Evolutionary conservation across 306 rosid species (phyloP), one percentile per base, ranked within the genome.

Genomic region (Mucuna pruriens): DNA sequence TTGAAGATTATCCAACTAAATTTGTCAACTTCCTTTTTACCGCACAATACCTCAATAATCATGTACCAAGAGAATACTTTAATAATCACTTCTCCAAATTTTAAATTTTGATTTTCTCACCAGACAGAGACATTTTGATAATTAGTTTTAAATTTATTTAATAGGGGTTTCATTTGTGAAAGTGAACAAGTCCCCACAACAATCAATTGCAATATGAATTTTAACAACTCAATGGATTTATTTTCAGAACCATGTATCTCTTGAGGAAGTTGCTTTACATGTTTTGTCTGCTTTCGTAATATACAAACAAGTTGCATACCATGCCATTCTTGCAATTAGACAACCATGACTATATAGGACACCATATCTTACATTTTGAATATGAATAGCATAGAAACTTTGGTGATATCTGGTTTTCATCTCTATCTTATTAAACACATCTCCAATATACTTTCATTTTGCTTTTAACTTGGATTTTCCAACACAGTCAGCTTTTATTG

Each of bases 241-340:
- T 22, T 71, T 31, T 65, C 2, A 2, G 16, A 71, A 22, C 12
- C 65, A 25, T 46, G 55, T 66, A 60, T 46, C 20, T 71, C 15
- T 34, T 36, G 15, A 33, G 34, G 42, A 49, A 49, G 61, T 39
- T 74, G 38, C 26, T 65, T 39, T 81, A 51, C 61, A 66, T 16
- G 17, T n/a, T 40, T 71, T 60, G 54, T 48, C 54, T 60, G 31
- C 31, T 48, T 73, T 19, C 62, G 68, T 36, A 25, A 25, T 36
- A 73, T 26, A 26, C 15, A 67, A 74, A n/a, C 76, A 39, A 75
- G 22, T 81, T 74, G 70, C 70, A 38, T 34, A 10, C 20, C 45
- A 44, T 52, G 40, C 49, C 80, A 74, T 51, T 40, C 9, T 63
- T 25, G 5, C 51, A 48, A 63, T 46, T 75, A 42, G 62, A 49